These are phyloP conservation scores for Scutellaria galericulata DNA, from an alignment of 257 asterid species.

Conservation along the genomic window DNA sequence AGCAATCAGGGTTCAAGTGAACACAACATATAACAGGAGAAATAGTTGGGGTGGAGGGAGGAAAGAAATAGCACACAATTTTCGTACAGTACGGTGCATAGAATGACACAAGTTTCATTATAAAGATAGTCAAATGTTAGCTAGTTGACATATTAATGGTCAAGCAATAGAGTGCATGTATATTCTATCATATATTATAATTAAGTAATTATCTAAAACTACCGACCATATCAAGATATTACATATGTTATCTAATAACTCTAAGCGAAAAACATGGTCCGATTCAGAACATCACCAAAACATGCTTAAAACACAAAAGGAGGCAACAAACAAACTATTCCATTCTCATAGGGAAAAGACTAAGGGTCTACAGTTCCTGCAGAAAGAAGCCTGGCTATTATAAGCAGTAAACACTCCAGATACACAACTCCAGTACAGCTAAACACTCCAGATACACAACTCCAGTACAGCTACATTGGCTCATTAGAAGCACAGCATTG, in stretches of 20 bases:
- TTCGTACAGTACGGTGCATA: conserved; percentile 12
- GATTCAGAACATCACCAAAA: neutral
- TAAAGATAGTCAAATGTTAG: neutral
- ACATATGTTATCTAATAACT: neutral
- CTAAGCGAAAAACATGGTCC: neutral
- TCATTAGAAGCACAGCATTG: too few relatives aligned
- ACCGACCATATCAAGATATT: neutral
- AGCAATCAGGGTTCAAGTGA: conserved; percentile 9
- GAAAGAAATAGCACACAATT: neutral
- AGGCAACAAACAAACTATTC: neutral
- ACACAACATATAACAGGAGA: neutral
- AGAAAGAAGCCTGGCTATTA: neutral
- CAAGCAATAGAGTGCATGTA: neutral
- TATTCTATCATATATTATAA: conserved; percentile 7
- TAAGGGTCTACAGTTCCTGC: neutral
- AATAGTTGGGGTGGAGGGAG: too few relatives aligned
- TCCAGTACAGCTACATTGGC: neutral
- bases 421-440: neutral
- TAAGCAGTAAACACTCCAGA: neutral
- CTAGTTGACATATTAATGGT: neutral
- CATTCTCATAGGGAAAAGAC: neutral
- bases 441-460: neutral
- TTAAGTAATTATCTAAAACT: conserved; percentile 2
- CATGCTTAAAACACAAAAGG: conserved; percentile 15
- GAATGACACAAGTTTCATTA: conserved; percentile 6